These are phyloP conservation scores for Pleomassaria siparia DNA, from an alignment of 2,329 filamentous ascomycete species.

Conservation along the genomic window DNA sequence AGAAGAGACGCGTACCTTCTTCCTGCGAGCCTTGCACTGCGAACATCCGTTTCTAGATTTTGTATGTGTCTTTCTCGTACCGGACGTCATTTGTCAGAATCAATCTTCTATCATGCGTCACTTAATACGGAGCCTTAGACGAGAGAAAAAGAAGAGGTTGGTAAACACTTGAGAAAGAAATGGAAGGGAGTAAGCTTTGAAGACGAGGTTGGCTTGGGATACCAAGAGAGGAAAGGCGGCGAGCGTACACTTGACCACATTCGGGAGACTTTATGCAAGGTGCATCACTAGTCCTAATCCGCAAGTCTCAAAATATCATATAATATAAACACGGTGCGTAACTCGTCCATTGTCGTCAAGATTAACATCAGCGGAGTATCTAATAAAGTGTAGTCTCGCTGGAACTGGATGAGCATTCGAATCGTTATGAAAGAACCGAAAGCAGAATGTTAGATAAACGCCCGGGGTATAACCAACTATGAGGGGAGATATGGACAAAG, in stretches of 20 bases:
- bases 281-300: too few relatives aligned
- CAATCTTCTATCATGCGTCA: not conserved
- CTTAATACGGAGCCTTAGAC: not conserved
- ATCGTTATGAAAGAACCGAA: not conserved
- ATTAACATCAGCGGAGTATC: not conserved
- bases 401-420: not conserved
- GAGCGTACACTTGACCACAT: slow-evolving; percentile 12
- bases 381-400: not conserved
- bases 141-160: not conserved
- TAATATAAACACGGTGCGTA: too few relatives aligned
- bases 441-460: not conserved
- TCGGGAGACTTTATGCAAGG: not conserved
- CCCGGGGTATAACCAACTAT: slow-evolving; percentile 3
- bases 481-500: not conserved
- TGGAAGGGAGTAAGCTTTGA: not conserved
- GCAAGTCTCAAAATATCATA: too few relatives aligned
- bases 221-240: slow-evolving; percentile 4
- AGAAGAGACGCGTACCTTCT: slow-evolving; percentile 14
- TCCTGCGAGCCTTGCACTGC: slow-evolving; percentile 27
- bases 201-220: not conserved
- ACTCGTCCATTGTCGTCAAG: too few relatives aligned
- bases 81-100: slow-evolving; percentile 10
- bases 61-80: slow-evolving; percentile 21
- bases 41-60: slow-evolving; percentile 26
- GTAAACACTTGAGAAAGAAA: slow-evolving; percentile 3